Conservation (phyloP, 805 yeast species). For the Pichia scutulata region DNA sequence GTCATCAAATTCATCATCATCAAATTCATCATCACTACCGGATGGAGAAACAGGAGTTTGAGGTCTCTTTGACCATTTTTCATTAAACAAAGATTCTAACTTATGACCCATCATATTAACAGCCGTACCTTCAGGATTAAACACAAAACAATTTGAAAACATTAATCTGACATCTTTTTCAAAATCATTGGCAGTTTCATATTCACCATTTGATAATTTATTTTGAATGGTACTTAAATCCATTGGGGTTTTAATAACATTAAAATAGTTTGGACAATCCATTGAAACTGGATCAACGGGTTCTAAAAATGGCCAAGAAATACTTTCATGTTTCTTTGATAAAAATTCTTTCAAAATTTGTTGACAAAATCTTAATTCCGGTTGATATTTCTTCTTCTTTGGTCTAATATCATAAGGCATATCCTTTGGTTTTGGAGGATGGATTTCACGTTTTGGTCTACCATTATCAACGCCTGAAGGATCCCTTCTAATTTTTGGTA, state of each 20-base stretch:
- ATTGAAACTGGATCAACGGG: slow-evolving; percentile 96
- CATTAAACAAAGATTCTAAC: slow-evolving; percentile 76
- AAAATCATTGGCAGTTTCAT: slow-evolving; percentile 82
- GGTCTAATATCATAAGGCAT: slow-evolving; percentile 88
- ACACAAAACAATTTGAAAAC: slow-evolving; percentile 80
- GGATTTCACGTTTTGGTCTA: slow-evolving; percentile 91
- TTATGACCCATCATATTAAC: slow-evolving; percentile 94
- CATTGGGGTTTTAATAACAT: slow-evolving; percentile 88
- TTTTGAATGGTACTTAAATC: slow-evolving; percentile 80
- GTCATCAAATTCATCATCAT: slow-evolving; percentile 28
- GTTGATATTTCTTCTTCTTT: slow-evolving; percentile 81
- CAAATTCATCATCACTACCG: slow-evolving; percentile 36
- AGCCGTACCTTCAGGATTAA: slow-evolving; percentile 96
- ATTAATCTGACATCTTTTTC: slow-evolving; percentile 76
- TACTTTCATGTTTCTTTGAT: slow-evolving; percentile 75
- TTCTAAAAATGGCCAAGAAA: slow-evolving; percentile 81
- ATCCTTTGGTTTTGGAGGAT: slow-evolving; percentile 93
- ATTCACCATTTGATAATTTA: slow-evolving; percentile 78
- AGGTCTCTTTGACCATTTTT: slow-evolving; percentile 84
- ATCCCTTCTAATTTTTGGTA: slow-evolving; percentile 67
- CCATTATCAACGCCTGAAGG: slow-evolving; percentile 50
- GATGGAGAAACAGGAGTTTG: slow-evolving; percentile 45
- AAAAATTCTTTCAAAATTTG: slow-evolving; percentile 74
- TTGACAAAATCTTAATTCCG: slow-evolving; percentile 81
- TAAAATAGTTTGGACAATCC: slow-evolving; percentile 84